Percentiles rank a stretch among this genome's conserved stretches.
These are phyloP conservation scores for Ophiostoma quercus DNA, from an alignment of 2,329 filamentous ascomycete species.

Conservation along the genomic window DNA sequence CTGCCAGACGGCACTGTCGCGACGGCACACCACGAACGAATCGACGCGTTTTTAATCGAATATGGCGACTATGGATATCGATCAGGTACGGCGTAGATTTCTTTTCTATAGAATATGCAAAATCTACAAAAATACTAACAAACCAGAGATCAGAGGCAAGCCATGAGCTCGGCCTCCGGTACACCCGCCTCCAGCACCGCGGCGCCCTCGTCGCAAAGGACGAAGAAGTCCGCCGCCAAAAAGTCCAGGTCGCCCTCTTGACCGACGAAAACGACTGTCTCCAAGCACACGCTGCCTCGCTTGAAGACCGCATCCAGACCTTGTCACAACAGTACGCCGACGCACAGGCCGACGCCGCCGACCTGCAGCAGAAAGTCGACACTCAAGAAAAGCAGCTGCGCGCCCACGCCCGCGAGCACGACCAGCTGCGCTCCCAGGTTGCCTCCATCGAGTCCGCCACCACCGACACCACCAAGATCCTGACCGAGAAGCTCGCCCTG, in stretches of 20 bases:
- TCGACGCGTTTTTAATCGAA: background rate
- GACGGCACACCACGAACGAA: background rate
- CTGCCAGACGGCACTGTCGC: background rate
- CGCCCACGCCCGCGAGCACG: conserved; percentile 46
- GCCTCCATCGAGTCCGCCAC: conserved; percentile 61
- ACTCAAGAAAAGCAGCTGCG: conserved; percentile 46
- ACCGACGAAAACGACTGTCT: conserved; percentile 68
- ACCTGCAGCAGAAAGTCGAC: conserved; percentile 39
- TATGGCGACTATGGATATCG: conserved; percentile 20
- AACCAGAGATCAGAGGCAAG: conserved; percentile 43
- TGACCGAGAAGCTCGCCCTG: conserved; percentile 54
- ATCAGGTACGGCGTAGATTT: background rate
- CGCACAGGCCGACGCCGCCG: conserved; percentile 41
- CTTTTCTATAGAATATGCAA: too few species aligned
- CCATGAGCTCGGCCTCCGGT: conserved; percentile 62
- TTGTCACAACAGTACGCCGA: conserved; percentile 40
- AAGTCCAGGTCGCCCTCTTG: conserved; percentile 64
- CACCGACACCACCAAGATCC: conserved; percentile 63
- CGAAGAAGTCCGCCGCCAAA: conserved; percentile 66
- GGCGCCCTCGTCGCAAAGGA: conserved; percentile 66
- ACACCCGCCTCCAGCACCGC: conserved; percentile 59
- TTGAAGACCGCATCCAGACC: conserved; percentile 54
- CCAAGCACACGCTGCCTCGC: conserved; percentile 55
- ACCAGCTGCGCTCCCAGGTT: conserved; percentile 60
- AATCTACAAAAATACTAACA: background rate